phyloP scores from a whole-genome alignment of 306 rosid genomes.

The Vicia villosa region DNA sequence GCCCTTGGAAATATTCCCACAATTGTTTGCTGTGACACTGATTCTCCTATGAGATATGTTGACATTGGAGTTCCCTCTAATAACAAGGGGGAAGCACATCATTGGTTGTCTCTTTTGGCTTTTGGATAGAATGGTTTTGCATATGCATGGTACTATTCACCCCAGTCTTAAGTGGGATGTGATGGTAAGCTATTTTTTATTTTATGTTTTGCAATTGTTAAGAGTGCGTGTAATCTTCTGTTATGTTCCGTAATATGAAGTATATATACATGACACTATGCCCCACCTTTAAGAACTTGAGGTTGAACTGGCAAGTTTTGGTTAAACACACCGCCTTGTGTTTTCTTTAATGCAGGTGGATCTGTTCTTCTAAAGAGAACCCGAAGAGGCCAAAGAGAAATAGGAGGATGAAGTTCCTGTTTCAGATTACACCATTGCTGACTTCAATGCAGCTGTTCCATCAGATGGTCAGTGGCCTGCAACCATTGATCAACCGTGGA shows the following conservation, averaged over 20 bases:
- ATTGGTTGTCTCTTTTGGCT: constrained; percentile 95
- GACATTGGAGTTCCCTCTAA: constrained; percentile 93
- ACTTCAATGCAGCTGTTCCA: constrained; percentile 41
- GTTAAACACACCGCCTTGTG: too few species aligned
- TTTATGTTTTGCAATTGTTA: neutral
- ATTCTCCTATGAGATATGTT: too few species aligned
- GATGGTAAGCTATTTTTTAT: constrained; percentile 52
- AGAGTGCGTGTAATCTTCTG: neutral
- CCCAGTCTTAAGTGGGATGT: constrained; percentile 83
- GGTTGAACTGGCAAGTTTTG: too few species aligned
- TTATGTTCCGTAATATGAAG: neutral
- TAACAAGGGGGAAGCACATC: constrained; percentile 88
- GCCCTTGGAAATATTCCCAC: constrained; percentile 92
- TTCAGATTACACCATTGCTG: constrained; percentile 56
- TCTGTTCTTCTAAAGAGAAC: too few species aligned
- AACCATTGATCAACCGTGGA: constrained; percentile 43
- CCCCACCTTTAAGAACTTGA: too few species aligned
- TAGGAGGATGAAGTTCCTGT: constrained; percentile 64
- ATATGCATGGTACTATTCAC: constrained; percentile 80
- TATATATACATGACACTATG: neutral
- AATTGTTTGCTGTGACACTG: constrained; percentile 89
- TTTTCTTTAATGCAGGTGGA: too few species aligned
- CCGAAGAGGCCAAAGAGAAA: too few species aligned
- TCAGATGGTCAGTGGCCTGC: constrained; percentile 48
- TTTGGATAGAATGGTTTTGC: constrained; percentile 87